These are phyloP conservation scores for Asterophora lycoperdoides DNA, from an alignment of 768 basidiomycete species.

Conservation along the genomic window DNA sequence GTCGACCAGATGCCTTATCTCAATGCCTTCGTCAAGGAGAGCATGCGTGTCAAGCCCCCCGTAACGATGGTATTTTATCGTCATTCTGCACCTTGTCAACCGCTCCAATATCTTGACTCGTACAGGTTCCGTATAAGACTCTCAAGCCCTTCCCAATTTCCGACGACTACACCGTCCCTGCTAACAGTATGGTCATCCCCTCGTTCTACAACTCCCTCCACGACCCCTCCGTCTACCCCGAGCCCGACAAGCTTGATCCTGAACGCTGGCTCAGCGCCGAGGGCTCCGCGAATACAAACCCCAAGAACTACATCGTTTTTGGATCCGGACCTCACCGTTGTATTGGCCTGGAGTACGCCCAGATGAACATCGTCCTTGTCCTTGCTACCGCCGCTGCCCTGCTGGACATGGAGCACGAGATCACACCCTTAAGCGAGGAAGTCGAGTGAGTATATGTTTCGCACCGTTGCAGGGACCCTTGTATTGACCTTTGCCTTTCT, in stretches of 20 bases:
- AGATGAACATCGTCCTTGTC: constrained; percentile 83
- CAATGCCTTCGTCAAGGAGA: constrained; percentile 90
- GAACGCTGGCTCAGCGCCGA: constrained; percentile 91
- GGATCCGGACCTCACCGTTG: constrained; percentile 92
- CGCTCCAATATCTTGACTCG: neutral
- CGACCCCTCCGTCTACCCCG: constrained; percentile 81
- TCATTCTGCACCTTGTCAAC: neutral
- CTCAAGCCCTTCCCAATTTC: constrained; percentile 90
- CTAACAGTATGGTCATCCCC: constrained; percentile 90
- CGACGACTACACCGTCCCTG: constrained; percentile 88
- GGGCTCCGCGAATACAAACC: constrained; percentile 75
- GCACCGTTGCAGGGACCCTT: neutral
- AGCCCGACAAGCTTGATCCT: constrained; percentile 78
- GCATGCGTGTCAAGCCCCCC: constrained; percentile 85
- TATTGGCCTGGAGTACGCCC: constrained; percentile 90
- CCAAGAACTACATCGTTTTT: constrained; percentile 95
- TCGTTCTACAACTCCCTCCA: constrained; percentile 91
- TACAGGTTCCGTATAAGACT: constrained; percentile 87
- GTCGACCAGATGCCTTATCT: constrained; percentile 92
- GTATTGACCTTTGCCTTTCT: neutral
- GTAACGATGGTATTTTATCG: constrained; percentile 77
- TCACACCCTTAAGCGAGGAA: constrained; percentile 74
- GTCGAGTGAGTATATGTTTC: constrained; percentile 59
- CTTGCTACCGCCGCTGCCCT: constrained; percentile 77
- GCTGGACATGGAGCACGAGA: constrained; percentile 83